Evolutionary conservation across 2,329 filamentous ascomycete genomes (phyloP).

Genomic region (Xylaria polymorpha): DNA sequence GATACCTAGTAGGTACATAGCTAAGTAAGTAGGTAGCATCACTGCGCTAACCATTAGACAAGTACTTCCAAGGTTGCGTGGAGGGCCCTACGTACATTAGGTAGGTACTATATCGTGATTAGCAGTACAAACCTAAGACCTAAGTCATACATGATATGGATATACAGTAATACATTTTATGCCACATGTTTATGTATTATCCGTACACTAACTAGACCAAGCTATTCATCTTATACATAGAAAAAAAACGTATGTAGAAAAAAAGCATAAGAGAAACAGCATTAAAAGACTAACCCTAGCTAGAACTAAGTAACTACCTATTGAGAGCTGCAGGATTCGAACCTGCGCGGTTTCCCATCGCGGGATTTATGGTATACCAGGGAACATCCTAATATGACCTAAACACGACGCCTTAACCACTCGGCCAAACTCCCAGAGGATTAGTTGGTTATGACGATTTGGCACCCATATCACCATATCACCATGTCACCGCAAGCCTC

Average conservation of each 20-base stretch:
- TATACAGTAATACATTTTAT: no score
- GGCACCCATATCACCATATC: no score
- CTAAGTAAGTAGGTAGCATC: neutral
- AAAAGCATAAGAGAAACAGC: neutral
- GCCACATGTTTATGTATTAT: no score
- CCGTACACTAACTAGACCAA: no score
- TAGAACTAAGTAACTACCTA: no score
- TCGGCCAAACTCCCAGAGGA: slow-evolving; percentile 30
- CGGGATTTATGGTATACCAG: slow-evolving; percentile 30
- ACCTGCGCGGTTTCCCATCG: slow-evolving; percentile 37
- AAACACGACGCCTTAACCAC: slow-evolving; percentile 36
- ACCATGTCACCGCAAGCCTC: no score
- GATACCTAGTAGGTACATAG: neutral
- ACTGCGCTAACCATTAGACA: neutral
- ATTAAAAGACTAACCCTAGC: neutral
- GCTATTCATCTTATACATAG: no score
- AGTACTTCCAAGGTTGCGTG: slow-evolving; percentile 9
- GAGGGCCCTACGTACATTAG: neutral
- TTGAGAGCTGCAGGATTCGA: slow-evolving; percentile 36
- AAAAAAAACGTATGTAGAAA: no score
- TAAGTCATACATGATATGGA: no score
- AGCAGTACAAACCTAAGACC: no score
- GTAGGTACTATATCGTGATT: neutral
- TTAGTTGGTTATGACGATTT: no score
- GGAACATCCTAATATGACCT: slow-evolving; percentile 1